Evolutionary conservation across 768 basidiomycete species (phyloP), one percentile per base, ranked within the genome.

Genomic region (Tulasnella sp.): DNA sequence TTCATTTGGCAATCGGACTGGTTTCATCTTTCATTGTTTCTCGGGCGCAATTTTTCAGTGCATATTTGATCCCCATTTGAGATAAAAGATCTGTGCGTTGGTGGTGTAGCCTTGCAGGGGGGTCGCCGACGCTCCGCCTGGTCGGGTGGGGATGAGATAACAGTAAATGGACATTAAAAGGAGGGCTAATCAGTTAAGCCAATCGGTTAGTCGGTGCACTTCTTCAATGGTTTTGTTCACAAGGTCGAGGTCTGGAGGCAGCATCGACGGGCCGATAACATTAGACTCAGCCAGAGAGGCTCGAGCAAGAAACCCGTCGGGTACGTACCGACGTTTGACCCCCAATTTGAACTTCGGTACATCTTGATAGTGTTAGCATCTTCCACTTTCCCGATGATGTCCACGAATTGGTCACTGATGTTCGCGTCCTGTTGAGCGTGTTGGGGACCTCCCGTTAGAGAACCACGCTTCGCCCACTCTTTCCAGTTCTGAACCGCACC

Each of bases 331-430:
- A 94, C 85, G 42, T 89, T 86, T 16, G 86, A 81, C 7, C 92
- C 92, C 82, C 93, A 83, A 81, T 88, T 87, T 79, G 90, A 86
- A 78, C 83, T 81, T 1, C 82, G 83, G 81, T 90, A 80, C 83
- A 90, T 87, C 82, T 89, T 89, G 81, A 94, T 83, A 2, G 87
- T 88, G 20, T 88, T 86, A 35, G 89, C 85, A 79, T 89, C 86
- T 32, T 86, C 77, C 29, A 90, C 92, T 6, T 82, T 87, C 7
- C 92, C 93, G 39, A 94, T 87, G 74, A 94, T 84, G 82, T 94
- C 93, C 70, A 91, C 85, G 79, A 85, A 93, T 3, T 88, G 84
- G 74, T 89, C 89, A 1, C 84, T 83, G 74, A 91, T 84, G 70
- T 86, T 83, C 35, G 86, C 82, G 78, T 85, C 86, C 87, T 89